Conservation (phyloP, 345 rosid species). For the Kernera saxatilis region DNA sequence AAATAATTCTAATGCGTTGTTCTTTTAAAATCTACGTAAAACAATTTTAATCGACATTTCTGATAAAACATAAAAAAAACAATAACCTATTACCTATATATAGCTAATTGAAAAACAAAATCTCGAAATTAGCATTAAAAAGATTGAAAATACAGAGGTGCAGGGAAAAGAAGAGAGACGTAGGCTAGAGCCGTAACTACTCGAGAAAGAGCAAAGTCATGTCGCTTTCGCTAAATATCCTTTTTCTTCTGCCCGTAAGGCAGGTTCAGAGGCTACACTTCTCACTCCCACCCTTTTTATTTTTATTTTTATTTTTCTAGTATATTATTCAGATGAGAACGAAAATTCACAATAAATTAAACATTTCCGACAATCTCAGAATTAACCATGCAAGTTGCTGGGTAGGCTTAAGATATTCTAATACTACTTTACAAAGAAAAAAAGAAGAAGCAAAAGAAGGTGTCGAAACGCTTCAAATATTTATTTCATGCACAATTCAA, state of each 20-base stretch:
- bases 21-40: too few relatives aligned
- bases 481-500: slow-evolving; percentile 16
- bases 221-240: slow-evolving; percentile 27
- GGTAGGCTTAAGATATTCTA: not conserved
- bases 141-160: not conserved
- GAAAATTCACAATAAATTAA: not conserved
- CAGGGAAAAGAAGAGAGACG: slow-evolving; percentile 22
- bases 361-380: slow-evolving; percentile 18
- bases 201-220: slow-evolving; percentile 32
- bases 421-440: not conserved
- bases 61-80: not conserved
- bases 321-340: too few relatives aligned
- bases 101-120: not conserved
- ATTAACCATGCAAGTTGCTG: slow-evolving; percentile 23
- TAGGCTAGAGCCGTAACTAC: slow-evolving; percentile 33
- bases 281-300: not conserved
- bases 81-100: not conserved
- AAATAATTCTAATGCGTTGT: too few relatives aligned
- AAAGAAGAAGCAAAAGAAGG: not conserved
- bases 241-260: slow-evolving; percentile 11
- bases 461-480: not conserved
- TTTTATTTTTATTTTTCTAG: too few relatives aligned
- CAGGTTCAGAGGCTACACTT: slow-evolving; percentile 15
- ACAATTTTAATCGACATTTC: not conserved
- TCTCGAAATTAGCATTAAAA: not conserved